These are phyloP conservation scores for Fusarium fujikuroi DNA, from an alignment of 2,329 filamentous ascomycete species.

Conservation along the genomic window DNA sequence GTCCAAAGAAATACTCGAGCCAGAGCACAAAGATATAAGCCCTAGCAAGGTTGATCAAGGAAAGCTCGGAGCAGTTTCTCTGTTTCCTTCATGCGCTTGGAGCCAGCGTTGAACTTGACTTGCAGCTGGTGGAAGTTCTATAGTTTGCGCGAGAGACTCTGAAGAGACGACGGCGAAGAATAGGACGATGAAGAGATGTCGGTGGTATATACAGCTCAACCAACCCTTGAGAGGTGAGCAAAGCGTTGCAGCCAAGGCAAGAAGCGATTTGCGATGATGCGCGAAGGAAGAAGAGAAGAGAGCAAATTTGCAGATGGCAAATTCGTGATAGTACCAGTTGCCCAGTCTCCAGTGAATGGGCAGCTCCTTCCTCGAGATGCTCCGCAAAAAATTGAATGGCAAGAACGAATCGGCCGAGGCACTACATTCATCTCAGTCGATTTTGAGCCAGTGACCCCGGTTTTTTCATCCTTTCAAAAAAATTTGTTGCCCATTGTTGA, in stretches of 20 bases:
- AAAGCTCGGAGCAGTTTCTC: constrained; percentile 6
- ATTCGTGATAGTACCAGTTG: constrained; percentile 24
- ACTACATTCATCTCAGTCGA: constrained; percentile 17
- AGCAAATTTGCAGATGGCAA: constrained; percentile 37
- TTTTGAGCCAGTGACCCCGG: constrained; percentile 24
- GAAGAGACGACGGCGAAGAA: neutral
- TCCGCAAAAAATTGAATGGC: constrained; percentile 33
- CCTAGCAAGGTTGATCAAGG: constrained; percentile 14
- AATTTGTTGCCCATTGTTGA: neutral
- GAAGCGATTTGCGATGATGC: constrained; percentile 14
- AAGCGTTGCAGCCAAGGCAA: constrained; percentile 3
- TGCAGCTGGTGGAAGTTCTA: constrained; percentile 1
- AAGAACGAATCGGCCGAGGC: constrained; percentile 34
- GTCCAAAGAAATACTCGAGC: constrained; percentile 11
- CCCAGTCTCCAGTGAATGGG: neutral
- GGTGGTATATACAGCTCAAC: constrained; percentile 22
- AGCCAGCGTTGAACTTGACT: neutral
- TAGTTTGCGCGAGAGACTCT: constrained; percentile 12
- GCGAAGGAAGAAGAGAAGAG: constrained; percentile 9
- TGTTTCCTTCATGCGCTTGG: neutral
- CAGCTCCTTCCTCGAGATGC: constrained; percentile 14
- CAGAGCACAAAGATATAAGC: constrained; percentile 3
- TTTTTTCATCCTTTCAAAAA: constrained; percentile 19
- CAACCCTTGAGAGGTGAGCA: constrained; percentile 14
- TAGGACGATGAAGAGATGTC: neutral